Conservation (phyloP, 176 grass and related monocot species). For the Thinopyrum elongatum region DNA sequence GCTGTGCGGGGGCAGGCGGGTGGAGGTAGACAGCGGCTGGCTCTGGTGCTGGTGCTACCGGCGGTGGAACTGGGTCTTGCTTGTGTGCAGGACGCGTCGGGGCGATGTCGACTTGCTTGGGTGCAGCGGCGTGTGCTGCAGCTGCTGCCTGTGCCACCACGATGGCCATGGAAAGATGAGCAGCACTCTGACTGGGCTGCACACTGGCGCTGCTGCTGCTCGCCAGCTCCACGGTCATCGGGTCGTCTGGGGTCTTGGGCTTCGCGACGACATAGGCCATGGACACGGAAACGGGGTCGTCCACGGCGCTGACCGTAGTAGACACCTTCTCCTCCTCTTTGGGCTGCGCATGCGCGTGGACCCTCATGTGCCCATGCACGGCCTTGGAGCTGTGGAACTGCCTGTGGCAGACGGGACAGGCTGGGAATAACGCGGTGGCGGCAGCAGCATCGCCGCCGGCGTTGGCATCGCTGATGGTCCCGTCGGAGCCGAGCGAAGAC, state of each 20-base stretch:
- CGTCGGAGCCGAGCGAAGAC: neutral
- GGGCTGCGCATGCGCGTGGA: neutral
- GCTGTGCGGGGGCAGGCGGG: neutral
- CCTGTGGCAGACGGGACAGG: conserved; percentile 7
- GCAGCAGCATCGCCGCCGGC: too few species aligned
- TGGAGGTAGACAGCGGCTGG: neutral
- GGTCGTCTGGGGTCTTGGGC: neutral
- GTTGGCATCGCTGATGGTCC: conserved; percentile 10
- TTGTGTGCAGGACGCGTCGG: neutral
- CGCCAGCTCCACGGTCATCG: neutral
- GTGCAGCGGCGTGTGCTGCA: neutral
- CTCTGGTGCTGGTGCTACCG: neutral
- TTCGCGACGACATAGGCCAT: neutral
- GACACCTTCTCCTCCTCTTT: neutral
- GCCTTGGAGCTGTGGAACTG: conserved; percentile 20
- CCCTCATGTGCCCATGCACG: conserved; percentile 31
- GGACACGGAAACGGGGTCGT: neutral
- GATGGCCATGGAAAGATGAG: neutral
- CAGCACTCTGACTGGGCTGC: neutral
- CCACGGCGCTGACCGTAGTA: neutral
- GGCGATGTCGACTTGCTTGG: neutral
- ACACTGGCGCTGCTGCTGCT: neutral
- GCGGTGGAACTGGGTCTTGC: neutral
- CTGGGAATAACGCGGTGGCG: neutral
- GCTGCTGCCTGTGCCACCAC: neutral